Evolutionary conservation across 2,329 filamentous ascomycete genomes (phyloP).

Genomic region (Penicillium janthinellum): DNA sequence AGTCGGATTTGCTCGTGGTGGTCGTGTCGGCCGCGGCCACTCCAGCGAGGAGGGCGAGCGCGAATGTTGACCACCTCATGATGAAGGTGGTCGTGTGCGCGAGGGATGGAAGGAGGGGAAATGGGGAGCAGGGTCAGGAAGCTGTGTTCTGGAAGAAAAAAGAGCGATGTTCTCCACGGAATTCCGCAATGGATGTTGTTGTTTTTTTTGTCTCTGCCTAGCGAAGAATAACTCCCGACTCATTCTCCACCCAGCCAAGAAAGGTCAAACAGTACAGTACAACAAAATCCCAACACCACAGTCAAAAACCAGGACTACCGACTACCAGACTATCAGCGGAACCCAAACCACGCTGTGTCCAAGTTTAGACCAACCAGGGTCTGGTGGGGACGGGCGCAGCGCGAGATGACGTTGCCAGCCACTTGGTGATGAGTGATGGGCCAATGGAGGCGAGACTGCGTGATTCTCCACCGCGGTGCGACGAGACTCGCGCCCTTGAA

Average conservation of each 20-base stretch:
- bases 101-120: not conserved
- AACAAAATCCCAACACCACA: not conserved
- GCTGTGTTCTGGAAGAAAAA: not conserved
- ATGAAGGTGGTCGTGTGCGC: not conserved
- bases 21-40: conserved; percentile 15
- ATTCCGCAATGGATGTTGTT: not conserved
- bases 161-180: not conserved
- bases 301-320: no score
- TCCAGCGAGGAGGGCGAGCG: conserved; percentile 18
- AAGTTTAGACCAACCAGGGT: conserved; percentile 1
- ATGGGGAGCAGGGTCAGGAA: not conserved
- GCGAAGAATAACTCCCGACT: not conserved
- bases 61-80: conserved; percentile 23
- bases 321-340: not conserved
- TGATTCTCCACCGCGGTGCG: not conserved
- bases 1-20: conserved; percentile 12
- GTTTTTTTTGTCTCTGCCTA: not conserved
- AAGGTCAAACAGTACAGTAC: not conserved
- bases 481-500: not conserved
- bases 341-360: not conserved
- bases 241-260: not conserved
- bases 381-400: not conserved
- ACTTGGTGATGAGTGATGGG: conserved; percentile 2
- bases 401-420: conserved; percentile 14
- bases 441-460: conserved; percentile 13